These are phyloP conservation scores for Colletotrichum destructivum DNA, from an alignment of 2,329 filamentous ascomycete genomes.

Conservation along the genomic window DNA sequence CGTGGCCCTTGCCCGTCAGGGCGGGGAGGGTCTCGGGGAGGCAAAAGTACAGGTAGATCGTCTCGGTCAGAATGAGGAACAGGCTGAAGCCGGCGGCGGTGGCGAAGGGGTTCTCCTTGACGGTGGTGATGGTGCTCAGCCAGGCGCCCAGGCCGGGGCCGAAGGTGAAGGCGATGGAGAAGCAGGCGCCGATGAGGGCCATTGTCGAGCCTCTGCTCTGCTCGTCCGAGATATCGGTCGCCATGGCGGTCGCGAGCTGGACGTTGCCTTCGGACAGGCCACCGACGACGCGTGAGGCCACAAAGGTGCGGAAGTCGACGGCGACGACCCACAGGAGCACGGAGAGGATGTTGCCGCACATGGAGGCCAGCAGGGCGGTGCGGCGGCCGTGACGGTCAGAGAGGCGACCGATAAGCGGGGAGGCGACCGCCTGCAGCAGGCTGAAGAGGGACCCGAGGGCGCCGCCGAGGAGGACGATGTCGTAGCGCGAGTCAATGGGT, in stretches of 20 bases:
- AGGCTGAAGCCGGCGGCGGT: conserved; percentile 92
- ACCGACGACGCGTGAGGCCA: conserved; percentile 92
- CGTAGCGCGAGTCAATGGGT: conserved; percentile 96
- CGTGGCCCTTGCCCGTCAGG: conserved; percentile 55
- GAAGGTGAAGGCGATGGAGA: conserved; percentile 97
- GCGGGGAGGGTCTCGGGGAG: conserved; percentile 90
- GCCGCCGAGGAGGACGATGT: conserved; percentile 95
- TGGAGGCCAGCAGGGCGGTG: conserved; percentile 89
- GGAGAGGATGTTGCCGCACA: conserved; percentile 93
- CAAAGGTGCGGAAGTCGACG: conserved; percentile 94
- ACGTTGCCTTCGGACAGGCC: conserved; percentile 97
- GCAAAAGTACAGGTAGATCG: conserved; percentile 85
- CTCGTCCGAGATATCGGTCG: conserved; percentile 94
- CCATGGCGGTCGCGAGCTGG: conserved; percentile 95
- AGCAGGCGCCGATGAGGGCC: conserved; percentile 96
- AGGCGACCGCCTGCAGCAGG: conserved; percentile 91
- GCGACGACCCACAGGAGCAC: conserved; percentile 96
- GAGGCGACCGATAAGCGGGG: conserved; percentile 89
- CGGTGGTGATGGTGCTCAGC: conserved; percentile 81
- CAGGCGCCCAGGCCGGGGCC: conserved; percentile 93
- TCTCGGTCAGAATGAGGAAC: conserved; percentile 87
- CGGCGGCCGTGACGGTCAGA: conserved; percentile 92
- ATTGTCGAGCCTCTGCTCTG: conserved; percentile 89
- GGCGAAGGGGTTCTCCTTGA: conserved; percentile 93
- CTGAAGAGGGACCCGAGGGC: conserved; percentile 95